A percentile compares a stretch with the other conserved stretches of the same genome.
Conservation (phyloP, 2,329 filamentous ascomycete genomes). For the Fusarium xyrophilum region DNA sequence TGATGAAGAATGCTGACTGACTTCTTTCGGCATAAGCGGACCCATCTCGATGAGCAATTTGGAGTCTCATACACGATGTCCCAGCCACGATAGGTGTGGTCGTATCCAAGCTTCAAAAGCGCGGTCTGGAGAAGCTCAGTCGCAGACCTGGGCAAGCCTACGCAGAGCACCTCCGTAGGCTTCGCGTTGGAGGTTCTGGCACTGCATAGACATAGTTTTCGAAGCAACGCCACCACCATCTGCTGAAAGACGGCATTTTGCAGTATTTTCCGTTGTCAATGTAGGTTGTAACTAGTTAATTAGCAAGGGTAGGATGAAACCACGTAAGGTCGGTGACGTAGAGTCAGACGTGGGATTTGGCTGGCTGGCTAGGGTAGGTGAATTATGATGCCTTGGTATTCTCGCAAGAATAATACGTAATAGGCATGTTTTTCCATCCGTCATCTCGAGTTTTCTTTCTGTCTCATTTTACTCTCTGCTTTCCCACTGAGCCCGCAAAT, state of each 20-base stretch:
- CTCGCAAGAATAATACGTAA: background rate
- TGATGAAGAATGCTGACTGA: background rate
- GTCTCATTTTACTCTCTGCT: no score
- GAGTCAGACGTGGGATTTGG: background rate
- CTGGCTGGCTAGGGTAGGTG: no score
- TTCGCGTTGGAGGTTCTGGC: conserved; percentile 29
- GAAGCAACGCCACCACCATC: conserved; percentile 15
- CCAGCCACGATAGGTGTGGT: conserved; percentile 47
- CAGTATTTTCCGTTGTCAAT: no score
- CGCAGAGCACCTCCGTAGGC: conserved; percentile 47
- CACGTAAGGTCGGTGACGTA: background rate
- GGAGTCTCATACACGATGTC: conserved; percentile 44
- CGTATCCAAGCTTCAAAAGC: conserved; percentile 41
- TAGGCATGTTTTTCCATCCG: rapidly evolving
- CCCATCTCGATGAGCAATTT: conserved; percentile 10
- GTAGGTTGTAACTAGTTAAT: no score
- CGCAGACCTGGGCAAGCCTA: conserved; percentile 45
- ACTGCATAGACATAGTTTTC: conserved; percentile 19
- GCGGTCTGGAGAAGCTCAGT: conserved; percentile 48
- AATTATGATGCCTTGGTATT: no score
- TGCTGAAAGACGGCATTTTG: conserved; percentile 9
- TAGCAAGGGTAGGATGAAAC: no score
- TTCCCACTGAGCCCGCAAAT: background rate
- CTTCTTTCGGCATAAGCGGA: conserved; percentile 18
- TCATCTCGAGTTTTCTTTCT: no score